These are phyloP conservation scores for Monosporascus sp. DNA, from an alignment of 2,329 filamentous ascomycete species.

Conservation along the genomic window DNA sequence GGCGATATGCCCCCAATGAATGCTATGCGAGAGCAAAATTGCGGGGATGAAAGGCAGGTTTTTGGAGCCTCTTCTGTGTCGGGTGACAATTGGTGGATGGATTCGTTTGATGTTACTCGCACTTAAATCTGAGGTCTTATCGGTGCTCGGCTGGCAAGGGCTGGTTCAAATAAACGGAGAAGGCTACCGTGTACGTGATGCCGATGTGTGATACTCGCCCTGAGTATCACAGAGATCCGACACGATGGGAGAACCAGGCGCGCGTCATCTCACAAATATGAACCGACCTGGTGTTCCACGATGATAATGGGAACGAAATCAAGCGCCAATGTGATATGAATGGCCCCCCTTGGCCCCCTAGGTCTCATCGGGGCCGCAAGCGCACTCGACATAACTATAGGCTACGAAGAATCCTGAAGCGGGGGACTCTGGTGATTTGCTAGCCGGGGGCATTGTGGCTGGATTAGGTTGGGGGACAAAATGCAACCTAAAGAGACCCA, in stretches of 20 bases:
- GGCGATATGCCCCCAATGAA: not conserved
- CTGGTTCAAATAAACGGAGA: not conserved
- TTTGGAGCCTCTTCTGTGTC: too few relatives aligned
- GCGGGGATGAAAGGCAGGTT: not conserved
- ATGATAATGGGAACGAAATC: too few relatives aligned
- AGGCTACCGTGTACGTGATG: not conserved
- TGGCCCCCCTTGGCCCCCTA: too few relatives aligned
- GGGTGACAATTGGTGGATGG: not conserved
- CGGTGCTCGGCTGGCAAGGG: not conserved
- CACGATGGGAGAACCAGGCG: too few relatives aligned
- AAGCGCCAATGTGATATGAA: too few relatives aligned
- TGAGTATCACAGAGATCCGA: too few relatives aligned
- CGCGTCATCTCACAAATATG: too few relatives aligned
- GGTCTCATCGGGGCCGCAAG: too few relatives aligned
- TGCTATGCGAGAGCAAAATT: constrained; percentile 5
- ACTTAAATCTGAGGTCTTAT: not conserved
- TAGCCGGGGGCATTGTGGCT: not conserved
- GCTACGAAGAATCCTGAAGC: not conserved
- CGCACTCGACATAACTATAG: too few relatives aligned
- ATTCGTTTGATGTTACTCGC: not conserved
- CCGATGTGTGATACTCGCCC: too few relatives aligned
- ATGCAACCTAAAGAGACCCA: constrained; percentile 6
- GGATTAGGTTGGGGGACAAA: constrained; percentile 5
- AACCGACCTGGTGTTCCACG: too few relatives aligned
- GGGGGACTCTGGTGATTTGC: not conserved